Evolutionary conservation across 2,329 filamentous ascomycete genomes (phyloP).

Genomic region (Plectosphaerella plurivora): DNA sequence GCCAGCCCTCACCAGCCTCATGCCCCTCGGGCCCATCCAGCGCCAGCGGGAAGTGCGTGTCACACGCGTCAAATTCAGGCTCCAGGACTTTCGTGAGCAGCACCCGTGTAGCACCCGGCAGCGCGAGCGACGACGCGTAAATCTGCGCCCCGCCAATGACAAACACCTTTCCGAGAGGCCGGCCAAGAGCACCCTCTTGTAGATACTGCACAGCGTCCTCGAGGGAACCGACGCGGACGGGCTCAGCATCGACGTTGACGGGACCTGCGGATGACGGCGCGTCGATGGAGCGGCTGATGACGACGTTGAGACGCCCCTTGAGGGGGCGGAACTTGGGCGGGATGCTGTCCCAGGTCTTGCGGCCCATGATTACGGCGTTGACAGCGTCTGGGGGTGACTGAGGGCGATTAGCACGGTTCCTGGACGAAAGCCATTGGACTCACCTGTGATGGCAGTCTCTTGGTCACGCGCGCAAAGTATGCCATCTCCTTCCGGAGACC

Average conservation of each 20-base stretch:
- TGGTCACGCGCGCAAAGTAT: slow-evolving; percentile 90
- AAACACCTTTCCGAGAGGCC: slow-evolving; percentile 58
- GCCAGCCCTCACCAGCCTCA: slow-evolving; percentile 7
- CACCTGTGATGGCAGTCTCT: slow-evolving; percentile 49
- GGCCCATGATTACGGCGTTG: slow-evolving; percentile 93
- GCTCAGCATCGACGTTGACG: slow-evolving; percentile 29
- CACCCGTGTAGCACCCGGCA: slow-evolving; percentile 55
- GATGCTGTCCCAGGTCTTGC: slow-evolving; percentile 94
- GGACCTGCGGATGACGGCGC: slow-evolving; percentile 9
- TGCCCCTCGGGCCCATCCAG: slow-evolving; percentile 36
- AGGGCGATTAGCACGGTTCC: not conserved
- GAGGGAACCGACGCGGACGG: slow-evolving; percentile 55
- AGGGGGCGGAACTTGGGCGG: slow-evolving; percentile 75
- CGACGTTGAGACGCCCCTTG: slow-evolving; percentile 73
- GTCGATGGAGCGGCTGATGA: slow-evolving; percentile 58
- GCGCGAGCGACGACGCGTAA: slow-evolving; percentile 65
- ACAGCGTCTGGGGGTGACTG: slow-evolving; percentile 27
- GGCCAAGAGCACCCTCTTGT: slow-evolving; percentile 24
- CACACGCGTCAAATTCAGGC: slow-evolving; percentile 64
- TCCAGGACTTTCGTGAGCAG: slow-evolving; percentile 63
- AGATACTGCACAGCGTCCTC: slow-evolving; percentile 51
- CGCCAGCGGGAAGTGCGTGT: slow-evolving; percentile 66
- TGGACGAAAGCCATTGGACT: not conserved
- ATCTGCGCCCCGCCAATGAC: slow-evolving; percentile 89
- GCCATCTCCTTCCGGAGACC: slow-evolving; percentile 87